A percentile compares a stretch with the other conserved stretches of the same genome.
phyloP scores from a whole-genome alignment of 495 filamentous ascomycete species.

The Lentithecium fluviatile region DNA sequence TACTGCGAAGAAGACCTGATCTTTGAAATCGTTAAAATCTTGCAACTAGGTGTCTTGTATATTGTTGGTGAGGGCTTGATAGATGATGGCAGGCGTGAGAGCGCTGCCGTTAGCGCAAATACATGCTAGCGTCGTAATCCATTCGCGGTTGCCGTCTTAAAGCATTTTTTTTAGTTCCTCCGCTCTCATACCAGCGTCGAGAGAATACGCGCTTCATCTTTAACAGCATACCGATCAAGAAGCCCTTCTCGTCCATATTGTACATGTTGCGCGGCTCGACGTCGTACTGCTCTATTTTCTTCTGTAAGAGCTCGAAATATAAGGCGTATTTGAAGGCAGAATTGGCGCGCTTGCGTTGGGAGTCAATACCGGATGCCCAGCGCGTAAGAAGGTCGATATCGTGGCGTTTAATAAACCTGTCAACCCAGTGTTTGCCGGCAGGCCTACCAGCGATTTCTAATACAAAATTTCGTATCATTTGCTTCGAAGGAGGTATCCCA shows the following conservation, averaged over 20 bases:
- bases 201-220: conserved; percentile 6
- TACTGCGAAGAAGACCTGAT: too few species aligned
- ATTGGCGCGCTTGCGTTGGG: too few species aligned
- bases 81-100: conserved; percentile 10
- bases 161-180: neutral
- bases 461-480: too few species aligned
- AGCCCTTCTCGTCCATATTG: conserved; percentile 24
- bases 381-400: neutral
- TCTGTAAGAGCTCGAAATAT: neutral
- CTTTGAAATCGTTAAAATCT: too few species aligned
- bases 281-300: neutral
- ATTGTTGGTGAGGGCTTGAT: too few species aligned
- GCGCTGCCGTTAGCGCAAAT: conserved; percentile 16
- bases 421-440: too few species aligned
- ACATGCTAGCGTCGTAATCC: conserved; percentile 13
- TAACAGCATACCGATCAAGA: conserved; percentile 8
- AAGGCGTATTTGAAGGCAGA: neutral
- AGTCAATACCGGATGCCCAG: too few species aligned
- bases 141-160: conserved; percentile 18
- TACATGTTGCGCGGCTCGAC: neutral
- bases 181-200: neutral
- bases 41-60: too few species aligned
- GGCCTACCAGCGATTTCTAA: too few species aligned
- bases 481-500: too few species aligned
- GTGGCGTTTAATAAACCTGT: neutral